phyloP scores from a whole-genome alignment of 345 rosid genomes.

The Eucalyptus polybractea region DNA sequence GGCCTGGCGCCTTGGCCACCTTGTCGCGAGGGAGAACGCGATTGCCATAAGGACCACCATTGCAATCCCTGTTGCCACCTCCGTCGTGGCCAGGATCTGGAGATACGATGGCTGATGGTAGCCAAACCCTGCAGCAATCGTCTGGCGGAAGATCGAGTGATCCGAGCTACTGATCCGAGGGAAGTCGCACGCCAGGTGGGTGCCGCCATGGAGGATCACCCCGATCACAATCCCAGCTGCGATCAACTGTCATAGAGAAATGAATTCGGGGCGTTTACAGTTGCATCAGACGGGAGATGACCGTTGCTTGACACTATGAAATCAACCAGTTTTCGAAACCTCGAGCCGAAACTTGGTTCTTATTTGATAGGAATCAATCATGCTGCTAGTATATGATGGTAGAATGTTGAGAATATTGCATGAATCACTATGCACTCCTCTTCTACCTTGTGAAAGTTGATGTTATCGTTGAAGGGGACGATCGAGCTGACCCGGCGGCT shows the following conservation, averaged over 20 bases:
- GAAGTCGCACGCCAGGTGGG: constrained; percentile 47
- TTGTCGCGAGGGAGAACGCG: constrained; percentile 41
- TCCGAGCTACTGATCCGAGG: constrained; percentile 33
- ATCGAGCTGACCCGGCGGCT: constrained; percentile 14
- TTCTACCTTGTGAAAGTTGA: constrained; percentile 42
- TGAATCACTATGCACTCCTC: not conserved
- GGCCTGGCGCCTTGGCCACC: constrained; percentile 37
- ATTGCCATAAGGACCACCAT: constrained; percentile 47
- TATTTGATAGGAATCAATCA: not conserved
- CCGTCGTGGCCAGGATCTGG: constrained; percentile 33
- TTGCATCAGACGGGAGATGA: not conserved
- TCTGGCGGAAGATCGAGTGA: constrained; percentile 14
- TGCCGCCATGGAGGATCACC: constrained; percentile 45
- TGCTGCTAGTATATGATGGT: not conserved
- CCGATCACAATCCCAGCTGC: constrained; percentile 47
- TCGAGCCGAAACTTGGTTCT: not conserved
- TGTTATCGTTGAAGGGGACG: constrained; percentile 39
- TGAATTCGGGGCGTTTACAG: not conserved
- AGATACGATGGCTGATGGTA: constrained; percentile 35
- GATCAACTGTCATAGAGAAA: constrained; percentile 7
- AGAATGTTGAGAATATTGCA: not conserved
- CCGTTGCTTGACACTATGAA: not conserved
- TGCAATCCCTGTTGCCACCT: constrained; percentile 31
- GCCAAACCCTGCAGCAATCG: constrained; percentile 26
- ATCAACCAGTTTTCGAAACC: not conserved